A percentile compares a stretch with the other conserved stretches of the same genome.
These are phyloP conservation scores for Dioszegia crocea DNA, from an alignment of 768 basidiomycete species.

Conservation along the genomic window DNA sequence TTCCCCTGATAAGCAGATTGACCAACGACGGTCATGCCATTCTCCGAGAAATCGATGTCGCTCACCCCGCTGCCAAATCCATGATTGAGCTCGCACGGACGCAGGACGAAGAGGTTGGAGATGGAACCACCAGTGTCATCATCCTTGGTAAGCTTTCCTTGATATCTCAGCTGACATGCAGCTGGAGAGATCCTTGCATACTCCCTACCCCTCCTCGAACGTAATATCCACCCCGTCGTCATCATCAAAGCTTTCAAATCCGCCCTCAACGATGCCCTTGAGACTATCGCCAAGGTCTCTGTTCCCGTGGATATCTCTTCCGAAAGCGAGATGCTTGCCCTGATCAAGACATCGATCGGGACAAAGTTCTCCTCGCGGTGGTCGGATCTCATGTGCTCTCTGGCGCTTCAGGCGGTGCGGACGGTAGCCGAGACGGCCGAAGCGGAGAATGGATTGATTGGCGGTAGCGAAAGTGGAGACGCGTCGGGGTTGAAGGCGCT, in stretches of 20 bases:
- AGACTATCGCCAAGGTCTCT: slow-evolving; percentile 81
- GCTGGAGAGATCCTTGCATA: slow-evolving; percentile 97
- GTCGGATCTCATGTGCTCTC: slow-evolving; percentile 94
- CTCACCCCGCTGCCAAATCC: slow-evolving; percentile 97
- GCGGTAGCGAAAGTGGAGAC: slow-evolving; percentile 2
- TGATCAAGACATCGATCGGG: slow-evolving; percentile 98
- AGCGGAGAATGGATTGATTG: slow-evolving; percentile 52
- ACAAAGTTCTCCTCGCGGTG: slow-evolving; percentile 96
- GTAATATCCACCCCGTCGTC: slow-evolving; percentile 96
- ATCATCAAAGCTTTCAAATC: slow-evolving; percentile 98
- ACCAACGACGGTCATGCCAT: slow-evolving; percentile 99
- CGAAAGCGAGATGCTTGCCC: slow-evolving; percentile 85
- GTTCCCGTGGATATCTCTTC: slow-evolving; percentile 79
- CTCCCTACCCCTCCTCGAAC: slow-evolving; percentile 84
- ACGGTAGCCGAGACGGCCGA: slow-evolving; percentile 70
- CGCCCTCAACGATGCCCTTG: slow-evolving; percentile 84
- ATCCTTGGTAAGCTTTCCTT: slow-evolving; percentile 68
- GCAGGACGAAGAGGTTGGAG: slow-evolving; percentile 98
- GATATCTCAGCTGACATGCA: slow-evolving; percentile 35
- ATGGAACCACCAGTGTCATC: slow-evolving; percentile 97
- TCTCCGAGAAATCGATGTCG: slow-evolving; percentile 95
- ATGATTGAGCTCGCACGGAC: slow-evolving; percentile 98
- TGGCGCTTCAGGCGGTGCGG: slow-evolving; percentile 87
- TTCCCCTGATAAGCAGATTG: slow-evolving; percentile 55
- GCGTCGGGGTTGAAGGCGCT: slow-evolving; percentile 21